Evolutionary conservation across 73 alveolate species (phyloP).

Genomic region (Tetrahymena thermophila): DNA sequence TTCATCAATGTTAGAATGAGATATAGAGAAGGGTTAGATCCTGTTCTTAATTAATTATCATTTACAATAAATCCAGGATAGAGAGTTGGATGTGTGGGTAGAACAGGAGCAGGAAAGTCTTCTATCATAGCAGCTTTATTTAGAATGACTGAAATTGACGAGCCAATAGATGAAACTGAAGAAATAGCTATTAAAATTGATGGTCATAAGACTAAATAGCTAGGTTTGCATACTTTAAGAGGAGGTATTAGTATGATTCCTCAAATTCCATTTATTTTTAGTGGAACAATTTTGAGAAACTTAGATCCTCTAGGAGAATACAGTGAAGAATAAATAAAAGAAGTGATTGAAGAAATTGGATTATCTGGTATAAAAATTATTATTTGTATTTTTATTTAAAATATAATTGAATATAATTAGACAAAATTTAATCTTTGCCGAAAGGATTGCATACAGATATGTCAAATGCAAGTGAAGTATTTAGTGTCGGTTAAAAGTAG

Average conservation of each 20-base stretch:
- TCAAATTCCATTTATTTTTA: conserved; percentile 62
- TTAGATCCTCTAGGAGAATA: conserved; percentile 65
- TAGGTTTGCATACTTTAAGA: conserved; percentile 57
- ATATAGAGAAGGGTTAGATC: conserved; percentile 17
- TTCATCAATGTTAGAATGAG: conserved; percentile 10
- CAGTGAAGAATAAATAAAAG: conserved; percentile 38
- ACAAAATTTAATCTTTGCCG: background rate
- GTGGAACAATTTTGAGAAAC: conserved; percentile 59
- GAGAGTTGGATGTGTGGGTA: conserved; percentile 45
- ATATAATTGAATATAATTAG: background rate
- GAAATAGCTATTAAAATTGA: background rate
- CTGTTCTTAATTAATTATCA: conserved; percentile 12
- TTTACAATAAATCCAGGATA: conserved; percentile 13
- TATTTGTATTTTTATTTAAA: background rate
- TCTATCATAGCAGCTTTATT: conserved; percentile 41
- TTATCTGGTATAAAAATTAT: background rate
- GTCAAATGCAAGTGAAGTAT: conserved; percentile 9
- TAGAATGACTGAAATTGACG: conserved; percentile 59
- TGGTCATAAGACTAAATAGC: conserved; percentile 48
- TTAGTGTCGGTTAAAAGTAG: conserved; percentile 75
- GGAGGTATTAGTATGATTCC: conserved; percentile 63
- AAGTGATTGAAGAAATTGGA: conserved; percentile 45
- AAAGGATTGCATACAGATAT: conserved; percentile 19
- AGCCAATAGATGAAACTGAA: background rate
- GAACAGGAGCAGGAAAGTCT: conserved; percentile 57